A percentile compares a stretch with the other conserved stretches of the same genome.
phyloP scores from a whole-genome alignment of 371 early-diverging fungal species.

The Zopfochytrium polystomum region DNA sequence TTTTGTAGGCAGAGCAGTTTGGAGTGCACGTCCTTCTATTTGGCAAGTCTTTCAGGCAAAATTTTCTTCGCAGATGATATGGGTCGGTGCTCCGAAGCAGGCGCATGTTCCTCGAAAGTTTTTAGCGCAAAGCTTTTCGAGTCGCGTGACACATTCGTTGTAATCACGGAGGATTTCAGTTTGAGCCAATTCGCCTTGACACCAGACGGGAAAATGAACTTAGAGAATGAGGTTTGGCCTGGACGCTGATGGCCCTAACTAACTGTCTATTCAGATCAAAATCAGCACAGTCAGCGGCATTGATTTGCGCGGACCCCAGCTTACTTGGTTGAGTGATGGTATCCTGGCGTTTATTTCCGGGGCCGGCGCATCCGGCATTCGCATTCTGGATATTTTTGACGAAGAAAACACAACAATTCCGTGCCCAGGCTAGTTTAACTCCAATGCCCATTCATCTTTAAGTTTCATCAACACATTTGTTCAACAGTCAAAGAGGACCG shows the following conservation, averaged over 20 bases:
- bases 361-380: conserved; percentile 12
- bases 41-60: conserved; percentile 29
- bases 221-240: conserved; percentile 29
- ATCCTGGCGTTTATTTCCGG: conserved; percentile 24
- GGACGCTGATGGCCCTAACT: neutral
- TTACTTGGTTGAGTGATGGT: conserved; percentile 34
- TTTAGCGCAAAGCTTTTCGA: conserved; percentile 31
- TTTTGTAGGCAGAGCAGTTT: too few relatives aligned
- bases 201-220: conserved; percentile 40
- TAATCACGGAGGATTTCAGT: conserved; percentile 35
- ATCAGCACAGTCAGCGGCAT: conserved; percentile 29
- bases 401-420: conserved; percentile 40
- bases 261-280: conserved; percentile 34
- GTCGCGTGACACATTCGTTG: conserved; percentile 25
- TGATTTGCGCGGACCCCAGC: conserved; percentile 14
- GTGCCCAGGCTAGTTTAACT: conserved; percentile 19
- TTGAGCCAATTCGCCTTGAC: conserved; percentile 31
- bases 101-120: conserved; percentile 14
- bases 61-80: conserved; percentile 51
- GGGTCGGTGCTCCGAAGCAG: conserved; percentile 43
- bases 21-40: conserved; percentile 45
- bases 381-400: conserved; percentile 26
- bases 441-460: too few relatives aligned
- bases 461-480: too few relatives aligned
- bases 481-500: conserved; percentile 23